Base-by-base conservation (phyloP, 192 early-diverging fungal species). In the Fimicolochytrium jonesii region DNA sequence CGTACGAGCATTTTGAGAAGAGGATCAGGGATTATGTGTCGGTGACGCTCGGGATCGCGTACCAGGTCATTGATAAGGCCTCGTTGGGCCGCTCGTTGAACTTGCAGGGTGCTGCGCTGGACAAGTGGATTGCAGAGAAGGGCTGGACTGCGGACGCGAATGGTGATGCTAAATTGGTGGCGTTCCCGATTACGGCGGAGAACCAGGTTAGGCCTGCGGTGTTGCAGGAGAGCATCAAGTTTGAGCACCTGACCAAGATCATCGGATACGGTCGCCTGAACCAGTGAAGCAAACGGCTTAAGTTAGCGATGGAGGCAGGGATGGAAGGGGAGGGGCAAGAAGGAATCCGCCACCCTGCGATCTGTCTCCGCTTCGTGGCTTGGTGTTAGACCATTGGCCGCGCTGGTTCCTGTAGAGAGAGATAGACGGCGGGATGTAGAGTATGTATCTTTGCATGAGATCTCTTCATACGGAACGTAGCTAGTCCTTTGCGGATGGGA, bases 171-270 rank as follows among this genome's bases (percentile, higher is more conserved):
- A 75, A 77, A 22, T 64, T 90, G 20, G 83, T 91, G 5, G 61
- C 78, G 35, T 84, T 94, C 62, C 92, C 92, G 10, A 69, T 86
- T 26, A 89, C 88, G 70, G 82, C 80, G 64, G 88, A 90, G 68
- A 96, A 93, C 69, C 81, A 90, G 68, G 87, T 87, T 52, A 90
- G 90, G 82, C 83, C 88, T 9, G 85, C 83, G 4, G 86, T 94
- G 28, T 88, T 93, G 52, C 86, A 81, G 70, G 94, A 97, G 68
- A 88, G 78, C 67, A 86, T 97, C 70, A 87, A 86, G 67, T 94
- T 94, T 78, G 92, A 90, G 61, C 86, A 73, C 31, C 56, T 77
- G 30, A 70, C 75, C 15, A 72, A 73, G 65, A 63, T 77, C 35
- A 67, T 77, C 23, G 75, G 74, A 6, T 58, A 45, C 39, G 64